Evolutionary conservation across 1,139 yeast species (phyloP), one percentile per base, ranked within the genome.

Genomic region (Ogataea hybrid): DNA sequence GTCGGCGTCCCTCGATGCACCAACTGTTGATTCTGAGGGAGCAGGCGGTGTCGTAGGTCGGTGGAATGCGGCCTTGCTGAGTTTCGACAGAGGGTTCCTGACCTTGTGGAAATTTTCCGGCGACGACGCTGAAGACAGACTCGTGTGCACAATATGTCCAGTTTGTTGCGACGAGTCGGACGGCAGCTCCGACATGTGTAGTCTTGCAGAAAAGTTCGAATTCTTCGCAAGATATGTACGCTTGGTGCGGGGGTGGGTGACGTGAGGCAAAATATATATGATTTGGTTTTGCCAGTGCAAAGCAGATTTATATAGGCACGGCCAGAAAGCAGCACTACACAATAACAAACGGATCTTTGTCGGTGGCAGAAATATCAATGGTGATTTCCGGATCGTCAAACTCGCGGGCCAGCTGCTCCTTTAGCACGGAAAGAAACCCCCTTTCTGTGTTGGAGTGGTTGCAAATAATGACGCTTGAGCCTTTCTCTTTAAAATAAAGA

Each of bases 401-500:
- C 18, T 37, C 25, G 10, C 20, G 8, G 8, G 11, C 54, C 43
- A 88, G 67, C 46, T 73, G 74, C 28, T 69, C 62, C 50, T 71
- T 70, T 64, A 92, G 64, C 3, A 59, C 64, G 4, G 58, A 54
- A 40, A 92, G 68, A 55, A 82, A 92, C 0, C 95, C 96, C 42
- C 98, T 71, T 63, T 94, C 99, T 0, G 97, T 87, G 58, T 92
- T 90, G 16, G 95, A 77, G 57, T 94, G 98, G 52, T 90, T 90
- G 54, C 95, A 85, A 3, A 79, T 76, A 39, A 92, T 71, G 3
- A 89, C 88, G 9, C 80, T 70, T 10, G 79, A 70, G 0, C 96
- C 96, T n/a, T 67, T 59, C 53, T 90, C 97, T 36, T 73, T 76
- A 47, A 82, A 71, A 49, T 66, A 77, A 29, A 94, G 70, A 4